phyloP scores from a whole-genome alignment of 1,139 yeast genomes.

The Yamadazyma diddensiae region DNA sequence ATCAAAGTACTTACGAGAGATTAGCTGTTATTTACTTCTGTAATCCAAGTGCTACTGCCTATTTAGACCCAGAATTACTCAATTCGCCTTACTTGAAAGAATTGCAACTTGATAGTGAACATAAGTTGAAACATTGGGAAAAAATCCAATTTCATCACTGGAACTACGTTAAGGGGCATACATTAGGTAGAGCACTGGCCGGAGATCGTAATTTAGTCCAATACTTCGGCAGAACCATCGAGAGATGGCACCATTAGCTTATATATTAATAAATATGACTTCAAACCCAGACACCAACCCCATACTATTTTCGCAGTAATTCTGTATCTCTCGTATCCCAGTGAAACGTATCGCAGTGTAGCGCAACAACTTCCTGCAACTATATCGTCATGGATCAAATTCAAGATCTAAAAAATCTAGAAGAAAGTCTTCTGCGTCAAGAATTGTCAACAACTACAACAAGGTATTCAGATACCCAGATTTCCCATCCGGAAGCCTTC shows the following conservation, averaged over 20 bases:
- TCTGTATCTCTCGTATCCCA: too few relatives aligned
- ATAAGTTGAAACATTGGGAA: slow-evolving; percentile 27
- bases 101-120: slow-evolving; percentile 23
- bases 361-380: too few relatives aligned
- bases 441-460: too few relatives aligned
- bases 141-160: slow-evolving; percentile 30
- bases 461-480: background rate
- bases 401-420: too few relatives aligned
- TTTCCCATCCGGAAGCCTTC: background rate
- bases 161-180: slow-evolving; percentile 37
- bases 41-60: slow-evolving; percentile 29
- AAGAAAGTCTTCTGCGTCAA: too few relatives aligned
- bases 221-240: slow-evolving; percentile 33
- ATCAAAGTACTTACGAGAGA: slow-evolving; percentile 36
- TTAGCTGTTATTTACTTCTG: slow-evolving; percentile 45
- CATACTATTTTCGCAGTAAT: too few relatives aligned
- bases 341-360: too few relatives aligned
- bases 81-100: slow-evolving; percentile 28
- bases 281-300: too few relatives aligned
- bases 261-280: too few relatives aligned
- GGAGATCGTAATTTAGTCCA: slow-evolving; percentile 30
- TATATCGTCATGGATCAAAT: too few relatives aligned
- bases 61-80: slow-evolving; percentile 35
- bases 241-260: slow-evolving; percentile 42
- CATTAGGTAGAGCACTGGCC: slow-evolving; percentile 32